Conservation (phyloP, 345 rosid genomes). For the Bretschneidera sinensis region DNA sequence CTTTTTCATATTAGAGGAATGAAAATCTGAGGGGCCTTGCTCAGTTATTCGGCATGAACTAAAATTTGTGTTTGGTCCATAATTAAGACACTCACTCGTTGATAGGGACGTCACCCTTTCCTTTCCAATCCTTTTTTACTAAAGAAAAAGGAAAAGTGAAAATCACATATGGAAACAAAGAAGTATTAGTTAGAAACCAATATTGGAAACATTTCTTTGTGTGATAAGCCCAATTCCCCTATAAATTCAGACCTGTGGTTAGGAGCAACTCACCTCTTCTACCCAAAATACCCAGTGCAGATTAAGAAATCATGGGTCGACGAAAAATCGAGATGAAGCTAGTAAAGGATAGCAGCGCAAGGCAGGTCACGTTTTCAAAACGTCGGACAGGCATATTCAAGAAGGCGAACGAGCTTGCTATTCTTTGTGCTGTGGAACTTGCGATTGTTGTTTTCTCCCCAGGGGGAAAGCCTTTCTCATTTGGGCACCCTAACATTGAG, state of each 20-base stretch:
- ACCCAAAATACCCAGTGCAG: neutral
- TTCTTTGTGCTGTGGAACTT: conserved; percentile 50
- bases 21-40: too few species aligned
- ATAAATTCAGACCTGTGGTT: neutral
- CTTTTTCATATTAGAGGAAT: too few species aligned
- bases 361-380: conserved; percentile 71
- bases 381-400: conserved; percentile 62
- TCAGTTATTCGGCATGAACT: too few species aligned
- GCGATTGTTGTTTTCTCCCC: conserved; percentile 67
- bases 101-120: too few species aligned
- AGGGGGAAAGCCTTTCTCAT: conserved; percentile 64
- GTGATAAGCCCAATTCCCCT: neutral
- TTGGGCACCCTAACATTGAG: conserved; percentile 58
- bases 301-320: conserved; percentile 40
- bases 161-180: conserved; percentile 7
- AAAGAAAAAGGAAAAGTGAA: too few species aligned
- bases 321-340: conserved; percentile 59
- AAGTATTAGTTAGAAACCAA: conserved; percentile 4
- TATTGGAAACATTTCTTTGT: conserved; percentile 8
- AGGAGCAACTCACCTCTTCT: neutral
- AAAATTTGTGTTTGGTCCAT: too few species aligned
- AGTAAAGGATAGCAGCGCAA: conserved; percentile 49
- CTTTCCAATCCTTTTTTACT: too few species aligned
- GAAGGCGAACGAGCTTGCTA: conserved; percentile 57
- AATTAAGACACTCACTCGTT: too few species aligned